Conservation (phyloP, 352 stramenopile species). For the Thraustochytrium sp. region DNA sequence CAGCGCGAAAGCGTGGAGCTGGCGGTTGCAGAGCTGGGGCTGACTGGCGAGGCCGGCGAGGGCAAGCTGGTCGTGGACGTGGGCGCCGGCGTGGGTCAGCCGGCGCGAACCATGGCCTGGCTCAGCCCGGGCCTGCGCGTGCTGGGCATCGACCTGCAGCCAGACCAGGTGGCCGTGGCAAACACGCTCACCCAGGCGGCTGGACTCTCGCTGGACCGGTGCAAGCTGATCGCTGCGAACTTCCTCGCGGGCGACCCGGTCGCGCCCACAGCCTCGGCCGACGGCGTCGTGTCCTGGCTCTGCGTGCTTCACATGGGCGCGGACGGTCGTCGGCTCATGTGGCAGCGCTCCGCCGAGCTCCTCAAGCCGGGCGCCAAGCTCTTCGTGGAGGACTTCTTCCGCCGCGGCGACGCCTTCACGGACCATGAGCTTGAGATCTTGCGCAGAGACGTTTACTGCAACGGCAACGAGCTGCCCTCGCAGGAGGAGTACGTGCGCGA, state of each 20-base stretch:
- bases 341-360: slow-evolving; percentile 58
- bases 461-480: slow-evolving; percentile 52
- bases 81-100: slow-evolving; percentile 76
- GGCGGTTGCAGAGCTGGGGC: slow-evolving; percentile 39
- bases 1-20: background rate
- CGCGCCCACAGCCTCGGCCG: slow-evolving; percentile 51
- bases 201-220: slow-evolving; percentile 51
- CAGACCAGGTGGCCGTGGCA: slow-evolving; percentile 61
- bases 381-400: slow-evolving; percentile 72
- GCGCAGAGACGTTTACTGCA: slow-evolving; percentile 62
- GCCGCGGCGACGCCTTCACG: slow-evolving; percentile 54
- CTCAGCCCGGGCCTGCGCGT: slow-evolving; percentile 61
- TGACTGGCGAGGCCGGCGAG: background rate
- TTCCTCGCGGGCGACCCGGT: slow-evolving; percentile 53
- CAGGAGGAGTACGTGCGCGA: slow-evolving; percentile 54
- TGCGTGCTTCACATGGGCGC: slow-evolving; percentile 70
- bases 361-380: slow-evolving; percentile 63
- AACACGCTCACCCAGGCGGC: slow-evolving; percentile 62
- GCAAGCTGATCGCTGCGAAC: slow-evolving; percentile 62
- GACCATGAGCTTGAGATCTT: slow-evolving; percentile 56
- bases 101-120: slow-evolving; percentile 66
- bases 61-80: slow-evolving; percentile 68
- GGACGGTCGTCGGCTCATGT: slow-evolving; percentile 55
- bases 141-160: slow-evolving; percentile 69
- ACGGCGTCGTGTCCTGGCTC: slow-evolving; percentile 63